Evolutionary conservation across 2,329 filamentous ascomycete species (phyloP).

Genomic region (Ambrosiella xylebori): DNA sequence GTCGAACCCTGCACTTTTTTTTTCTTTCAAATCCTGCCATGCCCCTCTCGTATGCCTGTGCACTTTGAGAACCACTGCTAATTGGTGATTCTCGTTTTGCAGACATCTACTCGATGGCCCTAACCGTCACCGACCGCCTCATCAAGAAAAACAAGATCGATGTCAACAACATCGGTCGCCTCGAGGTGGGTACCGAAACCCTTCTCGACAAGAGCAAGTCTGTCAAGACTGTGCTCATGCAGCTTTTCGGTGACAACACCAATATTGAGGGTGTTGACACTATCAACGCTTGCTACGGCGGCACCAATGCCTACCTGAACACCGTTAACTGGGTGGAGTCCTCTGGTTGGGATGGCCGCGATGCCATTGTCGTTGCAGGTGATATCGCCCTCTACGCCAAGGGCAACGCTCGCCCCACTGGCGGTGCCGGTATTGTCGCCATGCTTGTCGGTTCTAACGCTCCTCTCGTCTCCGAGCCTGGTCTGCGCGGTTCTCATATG

Average conservation of each 20-base stretch:
- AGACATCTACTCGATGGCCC: constrained; percentile 79
- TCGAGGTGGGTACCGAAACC: constrained; percentile 77
- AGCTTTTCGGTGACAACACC: constrained; percentile 68
- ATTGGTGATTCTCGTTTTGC: constrained; percentile 14
- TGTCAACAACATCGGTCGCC: constrained; percentile 56
- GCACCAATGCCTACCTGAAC: constrained; percentile 74
- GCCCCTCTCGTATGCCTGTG: constrained; percentile 7
- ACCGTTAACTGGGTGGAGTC: constrained; percentile 73
- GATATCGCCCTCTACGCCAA: constrained; percentile 79
- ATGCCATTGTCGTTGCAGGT: constrained; percentile 63
- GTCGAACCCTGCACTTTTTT: not conserved
- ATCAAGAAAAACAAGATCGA: constrained; percentile 74
- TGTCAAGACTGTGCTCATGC: constrained; percentile 77
- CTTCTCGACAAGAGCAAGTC: constrained; percentile 82
- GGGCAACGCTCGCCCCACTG: constrained; percentile 64
- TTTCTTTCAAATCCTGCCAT: not conserved
- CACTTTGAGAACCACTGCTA: constrained; percentile 12
- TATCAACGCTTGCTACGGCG: constrained; percentile 73
- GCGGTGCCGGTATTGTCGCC: constrained; percentile 63
- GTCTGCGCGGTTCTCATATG: constrained; percentile 66
- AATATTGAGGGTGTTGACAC: constrained; percentile 73
- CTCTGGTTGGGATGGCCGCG: constrained; percentile 69
- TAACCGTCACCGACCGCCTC: constrained; percentile 62
- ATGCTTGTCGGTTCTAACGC: constrained; percentile 65
- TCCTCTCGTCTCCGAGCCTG: constrained; percentile 59